A percentile compares a stretch with the other conserved stretches of the same genome.
Evolutionary conservation across 2,329 filamentous ascomycete genomes (phyloP).

Genomic region (Sclerotinia subarctica): DNA sequence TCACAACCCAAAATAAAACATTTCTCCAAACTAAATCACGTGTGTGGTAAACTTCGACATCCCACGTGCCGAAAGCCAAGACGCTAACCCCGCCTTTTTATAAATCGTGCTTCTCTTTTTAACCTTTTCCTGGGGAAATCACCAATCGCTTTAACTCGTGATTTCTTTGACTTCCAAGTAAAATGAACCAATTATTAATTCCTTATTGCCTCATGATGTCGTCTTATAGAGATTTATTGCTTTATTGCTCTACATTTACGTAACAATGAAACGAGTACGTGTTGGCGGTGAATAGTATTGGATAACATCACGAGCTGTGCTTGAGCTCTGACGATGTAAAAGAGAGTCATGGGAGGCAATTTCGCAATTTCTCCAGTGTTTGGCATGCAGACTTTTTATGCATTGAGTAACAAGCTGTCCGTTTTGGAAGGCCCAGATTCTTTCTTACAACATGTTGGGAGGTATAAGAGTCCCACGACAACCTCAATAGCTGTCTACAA

Average conservation of each 20-base stretch:
- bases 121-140: slow-evolving; percentile 16
- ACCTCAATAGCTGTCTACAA: neutral
- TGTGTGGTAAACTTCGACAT: neutral
- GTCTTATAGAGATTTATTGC: neutral
- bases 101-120: slow-evolving; percentile 9
- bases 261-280: slow-evolving; percentile 19
- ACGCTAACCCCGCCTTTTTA: slow-evolving; percentile 17
- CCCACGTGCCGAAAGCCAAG: neutral
- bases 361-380: slow-evolving; percentile 16
- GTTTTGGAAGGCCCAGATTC: neutral
- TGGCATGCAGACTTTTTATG: slow-evolving; percentile 12
- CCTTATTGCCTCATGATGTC: slow-evolving; percentile 13
- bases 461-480: slow-evolving; percentile 15
- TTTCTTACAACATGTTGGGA: neutral
- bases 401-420: neutral
- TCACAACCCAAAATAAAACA: neutral
- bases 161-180: slow-evolving; percentile 11
- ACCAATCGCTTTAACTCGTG: slow-evolving; percentile 2
- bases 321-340: slow-evolving; percentile 18
- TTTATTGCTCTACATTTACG: slow-evolving; percentile 16
- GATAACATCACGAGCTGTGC: slow-evolving; percentile 8
- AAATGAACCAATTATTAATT: slow-evolving; percentile 7
- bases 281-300: slow-evolving; percentile 19
- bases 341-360: slow-evolving; percentile 14
- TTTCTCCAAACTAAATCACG: neutral